Evolutionary conservation across 768 basidiomycete species (phyloP).

Genomic region (Strobilomyces confusus): DNA sequence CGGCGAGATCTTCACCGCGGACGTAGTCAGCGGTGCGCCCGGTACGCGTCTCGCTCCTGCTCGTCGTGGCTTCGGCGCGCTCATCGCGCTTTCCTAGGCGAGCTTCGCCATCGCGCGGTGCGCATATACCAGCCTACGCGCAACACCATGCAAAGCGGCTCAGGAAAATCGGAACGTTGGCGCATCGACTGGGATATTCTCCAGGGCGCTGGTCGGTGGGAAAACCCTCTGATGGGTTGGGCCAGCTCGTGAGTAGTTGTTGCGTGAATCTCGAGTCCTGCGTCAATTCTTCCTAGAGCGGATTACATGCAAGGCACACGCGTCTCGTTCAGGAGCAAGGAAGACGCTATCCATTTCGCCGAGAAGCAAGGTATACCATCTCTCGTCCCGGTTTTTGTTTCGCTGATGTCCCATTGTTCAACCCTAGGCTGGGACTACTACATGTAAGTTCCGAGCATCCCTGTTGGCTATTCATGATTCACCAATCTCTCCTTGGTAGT

Average conservation of each 20-base stretch:
- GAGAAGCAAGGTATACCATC: slow-evolving; percentile 82
- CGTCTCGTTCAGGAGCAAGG: slow-evolving; percentile 77
- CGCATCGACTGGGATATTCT: slow-evolving; percentile 91
- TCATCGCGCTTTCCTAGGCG: slow-evolving; percentile 42
- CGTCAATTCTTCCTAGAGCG: slow-evolving; percentile 46
- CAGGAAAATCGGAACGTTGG: slow-evolving; percentile 84
- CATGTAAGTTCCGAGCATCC: slow-evolving; percentile 51
- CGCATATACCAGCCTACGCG: slow-evolving; percentile 91
- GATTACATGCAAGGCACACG: slow-evolving; percentile 95
- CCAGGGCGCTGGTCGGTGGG: slow-evolving; percentile 90
- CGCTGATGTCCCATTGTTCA: not conserved
- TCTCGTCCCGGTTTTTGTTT: not conserved
- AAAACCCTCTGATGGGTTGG: slow-evolving; percentile 97
- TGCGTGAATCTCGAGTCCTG: not conserved
- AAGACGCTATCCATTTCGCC: slow-evolving; percentile 91
- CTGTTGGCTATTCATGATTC: slow-evolving; percentile 4
- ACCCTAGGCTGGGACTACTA: slow-evolving; percentile 88
- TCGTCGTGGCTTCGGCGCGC: not conserved
- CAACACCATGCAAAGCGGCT: slow-evolving; percentile 93
- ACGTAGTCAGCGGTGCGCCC: slow-evolving; percentile 83
- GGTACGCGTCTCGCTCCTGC: slow-evolving; percentile 40
- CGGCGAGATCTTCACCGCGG: slow-evolving; percentile 67
- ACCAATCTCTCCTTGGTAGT: slow-evolving; percentile 27
- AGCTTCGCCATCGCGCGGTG: slow-evolving; percentile 83
- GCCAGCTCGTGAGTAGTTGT: slow-evolving; percentile 77